A percentile compares a stretch with the other conserved stretches of the same genome.
These are phyloP conservation scores for Coemansia sp. DNA, from an alignment of 192 early-diverging fungal genomes.

Conservation along the genomic window DNA sequence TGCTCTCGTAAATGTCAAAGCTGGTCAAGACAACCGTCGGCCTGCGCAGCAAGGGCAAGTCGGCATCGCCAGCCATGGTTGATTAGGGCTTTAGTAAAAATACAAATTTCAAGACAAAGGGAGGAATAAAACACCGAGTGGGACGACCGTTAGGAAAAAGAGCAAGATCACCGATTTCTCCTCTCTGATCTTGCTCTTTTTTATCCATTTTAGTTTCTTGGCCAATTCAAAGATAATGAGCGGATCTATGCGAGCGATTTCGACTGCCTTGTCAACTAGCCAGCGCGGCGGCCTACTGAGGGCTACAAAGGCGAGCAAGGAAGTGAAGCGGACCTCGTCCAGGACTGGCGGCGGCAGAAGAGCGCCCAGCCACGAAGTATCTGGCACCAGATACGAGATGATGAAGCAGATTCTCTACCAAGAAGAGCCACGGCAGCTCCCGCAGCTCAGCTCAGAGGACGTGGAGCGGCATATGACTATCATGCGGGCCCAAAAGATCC, in stretches of 20 bases:
- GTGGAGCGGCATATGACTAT: slow-evolving; percentile 67
- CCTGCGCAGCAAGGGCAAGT: slow-evolving; percentile 20
- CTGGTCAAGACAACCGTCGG: slow-evolving; percentile 59
- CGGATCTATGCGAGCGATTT: neutral
- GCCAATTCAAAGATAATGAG: slow-evolving; percentile 6
- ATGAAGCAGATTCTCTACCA: slow-evolving; percentile 73
- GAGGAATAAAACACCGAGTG: neutral
- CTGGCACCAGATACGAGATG: slow-evolving; percentile 63
- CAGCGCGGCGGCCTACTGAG: slow-evolving; percentile 4
- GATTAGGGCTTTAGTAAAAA: neutral
- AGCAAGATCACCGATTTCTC: neutral
- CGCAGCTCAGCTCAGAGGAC: slow-evolving; percentile 56
- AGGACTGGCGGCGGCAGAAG: neutral
- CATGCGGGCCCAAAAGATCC: slow-evolving; percentile 67
- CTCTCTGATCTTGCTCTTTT: neutral
- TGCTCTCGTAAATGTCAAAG: slow-evolving; percentile 87
- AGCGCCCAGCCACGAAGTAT: slow-evolving; percentile 18
- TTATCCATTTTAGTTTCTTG: neutral
- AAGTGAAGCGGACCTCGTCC: slow-evolving; percentile 4
- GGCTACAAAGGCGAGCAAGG: slow-evolving; percentile 16
- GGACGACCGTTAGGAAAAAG: no score
- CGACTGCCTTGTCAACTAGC: neutral
- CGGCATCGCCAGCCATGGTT: slow-evolving; percentile 11
- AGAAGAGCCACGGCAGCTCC: slow-evolving; percentile 49
- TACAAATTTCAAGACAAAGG: neutral